Evolutionary conservation across 768 basidiomycete genomes (phyloP), one percentile per base, ranked within the genome.

Genomic region (Kondoa malvinella): DNA sequence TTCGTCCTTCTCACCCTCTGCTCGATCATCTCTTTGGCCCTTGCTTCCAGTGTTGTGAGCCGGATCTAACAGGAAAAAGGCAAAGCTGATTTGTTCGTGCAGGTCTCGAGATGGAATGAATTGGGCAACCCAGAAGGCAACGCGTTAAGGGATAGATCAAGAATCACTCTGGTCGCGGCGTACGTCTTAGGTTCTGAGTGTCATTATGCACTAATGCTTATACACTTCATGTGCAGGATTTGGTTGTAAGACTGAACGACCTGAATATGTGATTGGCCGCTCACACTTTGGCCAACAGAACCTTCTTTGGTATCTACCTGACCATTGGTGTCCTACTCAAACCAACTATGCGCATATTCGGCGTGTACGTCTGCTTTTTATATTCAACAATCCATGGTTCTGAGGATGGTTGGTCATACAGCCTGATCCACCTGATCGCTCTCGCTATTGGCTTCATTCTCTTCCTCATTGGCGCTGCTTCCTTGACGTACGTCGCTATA

Each of bases 361-460:
- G 40, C 40, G 21, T 50, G 40, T 50, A 8, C 8, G 40, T 50
- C n/a, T n/a, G n/a, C n/a, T n/a, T n/a, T n/a, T n/a, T 8, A 50
- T 50, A 50, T 50, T 50, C 12, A 8, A 21, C 21, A 8, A 50
- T 21, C 21, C 21, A 8, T 8, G 40, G 40, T 50, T 50, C 8
- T 50, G 21, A 8, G 8, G 40, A 8, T 50, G 40, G 21, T 50
- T 21, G 21, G 21, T 50, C 12, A 50, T 50, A 50, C 61, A 63
- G 27, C 32, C 30, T 63, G n/a, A n/a, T 63, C 32, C 61, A 63
- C 61, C 30, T 63, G 3, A n/a, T 63, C 61, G 30, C 61, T 14
- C 26, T 63, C 12, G 29, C 12, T 29, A 32, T 63, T 32, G 61
- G 61, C 61, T 63, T 63, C 61, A 63, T 63, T 29, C 61, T 63